Evolutionary conservation across 2,329 filamentous ascomycete species (phyloP), one percentile per base, ranked within the genome.

Genomic region (Ceratocystis diversiconidia): DNA sequence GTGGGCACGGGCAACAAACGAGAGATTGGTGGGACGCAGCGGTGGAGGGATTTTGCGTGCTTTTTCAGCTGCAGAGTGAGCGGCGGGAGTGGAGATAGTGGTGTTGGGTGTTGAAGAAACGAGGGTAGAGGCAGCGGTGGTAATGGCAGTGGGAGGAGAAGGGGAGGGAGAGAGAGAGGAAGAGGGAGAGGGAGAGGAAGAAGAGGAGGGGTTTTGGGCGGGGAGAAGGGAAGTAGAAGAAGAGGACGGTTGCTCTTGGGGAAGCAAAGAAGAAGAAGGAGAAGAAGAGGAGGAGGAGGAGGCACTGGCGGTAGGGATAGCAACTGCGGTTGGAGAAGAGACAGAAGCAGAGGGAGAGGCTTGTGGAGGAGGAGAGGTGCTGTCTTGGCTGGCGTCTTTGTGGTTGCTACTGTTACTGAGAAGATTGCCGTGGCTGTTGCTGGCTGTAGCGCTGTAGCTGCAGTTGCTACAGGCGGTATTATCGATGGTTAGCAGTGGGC

Each of bases 1-100:
- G 70, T 81, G 80, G 70, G 79, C 82, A 72, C 81, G 81, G 66
- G 80, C 77, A 55, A 83, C 79, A 15, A 88, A 91, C 65, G 87
- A 87, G 70, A 92, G 76, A 5, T 91, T 85, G 65, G 89, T 92
- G 76, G 92, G 89, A 69, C 85, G 85, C 12, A 89, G 88, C 36
- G 62, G 63, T 48, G 62, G 66, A 17, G 66, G 59, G 8, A 62
- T n/a, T 41, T 59, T 62, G 25, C 57, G 46, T 25, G 66, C 66
- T 62, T 67, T 67, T 57, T 67, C 62, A 25, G 66, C 62, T 48
- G 66, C 66, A 25, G 59, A 62, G 41, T 79, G 77, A 17, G 52
- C 19, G 52, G 63, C 61, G 7, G 63, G 66, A 7, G 66, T 65
- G 30, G 66, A 65, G 48, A 67, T 65, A 15, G 66, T 67, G 52